Conservation (phyloP, 225 moss, liverwort and hornwort species). For the Polytrichum commune region DNA sequence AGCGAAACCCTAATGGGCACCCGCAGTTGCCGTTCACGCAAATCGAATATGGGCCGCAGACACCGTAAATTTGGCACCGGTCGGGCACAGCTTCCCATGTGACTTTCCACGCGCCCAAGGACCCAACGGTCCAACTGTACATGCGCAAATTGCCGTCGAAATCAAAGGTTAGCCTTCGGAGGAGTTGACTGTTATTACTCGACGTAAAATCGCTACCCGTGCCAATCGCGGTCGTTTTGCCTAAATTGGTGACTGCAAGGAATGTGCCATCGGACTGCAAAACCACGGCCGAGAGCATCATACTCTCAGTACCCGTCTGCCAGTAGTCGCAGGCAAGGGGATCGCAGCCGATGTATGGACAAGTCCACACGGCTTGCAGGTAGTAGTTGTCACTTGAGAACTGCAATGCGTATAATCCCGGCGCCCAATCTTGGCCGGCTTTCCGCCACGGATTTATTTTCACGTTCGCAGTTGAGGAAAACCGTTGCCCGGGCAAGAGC, state of each 20-base stretch:
- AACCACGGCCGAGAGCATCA: not conserved
- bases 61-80: not conserved
- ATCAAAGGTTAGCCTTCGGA: not conserved
- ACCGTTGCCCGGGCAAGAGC: constrained; percentile 1
- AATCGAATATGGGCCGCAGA: not conserved
- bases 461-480: too few relatives aligned
- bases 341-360: not conserved
- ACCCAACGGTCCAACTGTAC: not conserved
- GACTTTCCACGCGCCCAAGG: not conserved
- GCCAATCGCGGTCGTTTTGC: not conserved
- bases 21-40: not conserved
- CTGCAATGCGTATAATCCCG: not conserved
- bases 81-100: not conserved
- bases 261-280: not conserved
- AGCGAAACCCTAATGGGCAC: not conserved
- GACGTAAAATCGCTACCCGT: not conserved
- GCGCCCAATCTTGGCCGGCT: constrained; percentile 2
- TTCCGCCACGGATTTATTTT: not conserved
- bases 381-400: too few relatives aligned
- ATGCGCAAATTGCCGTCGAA: not conserved
- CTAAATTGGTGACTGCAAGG: too few relatives aligned
- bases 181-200: too few relatives aligned
- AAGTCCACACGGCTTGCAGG: too few relatives aligned
- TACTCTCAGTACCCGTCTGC: not conserved
- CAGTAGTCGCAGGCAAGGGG: not conserved